Base-by-base conservation (phyloP, 2,329 filamentous ascomycete species). In the Pseudohalonectria lignicola region DNA sequence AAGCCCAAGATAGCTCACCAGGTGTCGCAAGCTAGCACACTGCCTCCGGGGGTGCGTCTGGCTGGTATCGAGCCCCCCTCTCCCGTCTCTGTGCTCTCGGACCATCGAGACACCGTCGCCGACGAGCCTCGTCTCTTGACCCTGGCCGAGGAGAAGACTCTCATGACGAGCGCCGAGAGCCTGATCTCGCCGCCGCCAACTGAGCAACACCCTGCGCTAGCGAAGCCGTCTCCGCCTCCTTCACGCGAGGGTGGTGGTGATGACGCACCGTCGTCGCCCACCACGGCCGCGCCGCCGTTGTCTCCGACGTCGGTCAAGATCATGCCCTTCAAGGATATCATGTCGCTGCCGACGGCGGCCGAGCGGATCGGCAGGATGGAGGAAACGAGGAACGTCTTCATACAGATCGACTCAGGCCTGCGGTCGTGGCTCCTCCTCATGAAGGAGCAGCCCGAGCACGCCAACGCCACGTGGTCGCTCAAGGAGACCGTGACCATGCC, bases 291-390 rank as follows among this genome's bases (percentile, higher is more conserved):
- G 19, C 11, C 19, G 34, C 36, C 30, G 16, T 11, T 13, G 12
- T 41, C 16, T 29, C 39, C 34, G 16, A 35, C 11, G 31, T 32
- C 18, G 4, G 36, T 48, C 31, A 69, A 63, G 34, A 62, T 74
- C 28, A 67, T 72, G 45, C 64, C 71, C 2, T 88, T 93, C 59
- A 75, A 79, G 36, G 82, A 94, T 41, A 94, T 95, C 43, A 68
- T 86, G 49, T 76, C 74, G 8, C 67, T 92, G 36, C 67, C 73
- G 13, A 75, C 73, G 2, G 58, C 78, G 0, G 57, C 68, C 12
- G 79, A 92, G 46, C 77, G 87, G 16, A 83, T 92, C 42, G 65
- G 70, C 31, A 79, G 77, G 12, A 94, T 84, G 54, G 74, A 85
- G 41, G 74, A 81, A 41, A 82, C 83, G 0, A 74, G 86, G 32